These are phyloP conservation scores for Umbelopsis sp. DNA, from an alignment of 192 early-diverging fungal genomes.

Conservation along the genomic window DNA sequence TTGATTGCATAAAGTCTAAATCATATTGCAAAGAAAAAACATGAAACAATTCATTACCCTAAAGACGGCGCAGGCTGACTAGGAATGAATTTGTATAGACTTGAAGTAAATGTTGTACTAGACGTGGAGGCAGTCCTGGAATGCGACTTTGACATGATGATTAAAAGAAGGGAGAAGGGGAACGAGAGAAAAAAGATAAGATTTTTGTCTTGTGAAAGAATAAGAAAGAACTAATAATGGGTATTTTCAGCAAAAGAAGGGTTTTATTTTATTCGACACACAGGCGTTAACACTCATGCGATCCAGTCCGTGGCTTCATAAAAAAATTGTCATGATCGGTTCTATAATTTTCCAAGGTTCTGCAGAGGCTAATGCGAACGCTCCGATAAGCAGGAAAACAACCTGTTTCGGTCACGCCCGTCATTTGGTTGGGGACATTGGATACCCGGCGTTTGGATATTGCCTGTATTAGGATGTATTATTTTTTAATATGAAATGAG, in stretches of 20 bases:
- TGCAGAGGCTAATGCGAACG: not conserved
- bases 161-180: not conserved
- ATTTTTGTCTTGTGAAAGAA: not conserved
- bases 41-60: not conserved
- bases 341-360: conserved; percentile 23
- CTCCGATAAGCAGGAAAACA: not conserved
- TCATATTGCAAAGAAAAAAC: not conserved
- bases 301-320: no score
- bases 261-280: not conserved
- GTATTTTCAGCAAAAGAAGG: conserved; percentile 1
- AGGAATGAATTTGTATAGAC: conserved; percentile 20
- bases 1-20: not conserved
- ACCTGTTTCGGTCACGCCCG: conserved; percentile 10
- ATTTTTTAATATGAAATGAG: not conserved
- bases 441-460: conserved; percentile 7
- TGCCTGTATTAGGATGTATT: not conserved
- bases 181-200: not conserved
- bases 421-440: conserved; percentile 3
- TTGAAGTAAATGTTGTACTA: conserved; percentile 3
- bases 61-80: conserved; percentile 3
- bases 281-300: no score
- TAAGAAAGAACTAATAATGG: not conserved
- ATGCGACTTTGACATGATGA: conserved; percentile 7
- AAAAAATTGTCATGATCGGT: not conserved
- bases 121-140: not conserved